These are phyloP conservation scores for Magnaporthiopsis rhizophila DNA, from an alignment of 2,329 filamentous ascomycete species.

Conservation along the genomic window DNA sequence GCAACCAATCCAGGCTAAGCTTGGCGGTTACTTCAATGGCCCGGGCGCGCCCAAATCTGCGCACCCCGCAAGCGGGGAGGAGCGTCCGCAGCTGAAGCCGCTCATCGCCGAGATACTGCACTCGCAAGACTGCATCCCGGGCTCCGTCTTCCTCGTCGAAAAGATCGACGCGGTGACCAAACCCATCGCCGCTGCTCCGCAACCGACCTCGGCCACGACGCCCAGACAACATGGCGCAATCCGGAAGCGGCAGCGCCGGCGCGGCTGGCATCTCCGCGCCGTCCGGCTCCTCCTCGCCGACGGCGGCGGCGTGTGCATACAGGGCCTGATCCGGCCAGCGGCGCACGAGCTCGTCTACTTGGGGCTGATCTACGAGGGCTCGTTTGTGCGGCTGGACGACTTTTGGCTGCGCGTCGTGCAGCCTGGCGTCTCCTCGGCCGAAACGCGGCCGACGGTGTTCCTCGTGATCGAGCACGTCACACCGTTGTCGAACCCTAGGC, in stretches of 20 bases:
- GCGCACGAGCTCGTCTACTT: conserved; percentile 40
- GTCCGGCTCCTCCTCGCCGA: conserved; percentile 44
- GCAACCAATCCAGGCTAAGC: background rate
- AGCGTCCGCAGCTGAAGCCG: conserved; percentile 21
- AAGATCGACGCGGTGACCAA: conserved; percentile 23
- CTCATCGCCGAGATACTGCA: conserved; percentile 40
- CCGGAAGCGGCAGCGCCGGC: background rate
- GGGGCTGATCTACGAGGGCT: conserved; percentile 37
- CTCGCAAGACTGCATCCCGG: conserved; percentile 37
- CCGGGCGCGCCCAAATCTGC: background rate
- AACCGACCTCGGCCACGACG: background rate
- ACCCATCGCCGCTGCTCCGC: too few relatives aligned
- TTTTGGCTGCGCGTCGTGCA: conserved; percentile 24
- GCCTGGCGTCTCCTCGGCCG: background rate
- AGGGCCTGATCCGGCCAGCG: conserved; percentile 37
- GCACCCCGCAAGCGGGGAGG: background rate
- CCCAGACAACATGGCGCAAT: background rate
- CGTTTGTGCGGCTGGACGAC: conserved; percentile 38
- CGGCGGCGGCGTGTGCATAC: conserved; percentile 41
- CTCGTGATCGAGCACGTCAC: background rate
- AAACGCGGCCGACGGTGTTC: conserved; percentile 3
- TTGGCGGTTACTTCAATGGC: background rate
- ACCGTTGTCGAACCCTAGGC: background rate
- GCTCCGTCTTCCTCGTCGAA: conserved; percentile 42
- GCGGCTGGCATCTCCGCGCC: conserved; percentile 21